Evolutionary conservation across 148 eudicot species (phyloP).

Genomic region (Rhododendron ovatum): DNA sequence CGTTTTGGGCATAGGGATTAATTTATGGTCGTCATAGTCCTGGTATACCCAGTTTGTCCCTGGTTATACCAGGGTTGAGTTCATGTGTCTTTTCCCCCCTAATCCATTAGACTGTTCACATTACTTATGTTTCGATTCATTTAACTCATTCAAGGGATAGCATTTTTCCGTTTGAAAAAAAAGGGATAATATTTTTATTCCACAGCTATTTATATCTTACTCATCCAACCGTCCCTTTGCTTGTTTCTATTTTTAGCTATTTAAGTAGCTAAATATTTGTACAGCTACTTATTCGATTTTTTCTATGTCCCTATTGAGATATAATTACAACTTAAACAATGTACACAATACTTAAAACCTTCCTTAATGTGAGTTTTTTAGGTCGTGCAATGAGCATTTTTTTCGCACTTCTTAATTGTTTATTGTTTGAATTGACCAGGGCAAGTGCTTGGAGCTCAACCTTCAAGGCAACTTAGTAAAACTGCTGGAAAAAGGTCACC

Average conservation of each 20-base stretch:
- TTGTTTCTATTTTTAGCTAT: not conserved
- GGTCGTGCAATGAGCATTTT: not conserved
- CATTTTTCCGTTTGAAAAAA: not conserved
- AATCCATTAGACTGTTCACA: not conserved
- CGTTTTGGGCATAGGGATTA: not conserved
- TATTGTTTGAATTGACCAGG: constrained; percentile 28
- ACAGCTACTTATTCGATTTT: not conserved
- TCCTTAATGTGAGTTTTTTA: not conserved
- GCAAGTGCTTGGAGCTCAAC: constrained; percentile 41
- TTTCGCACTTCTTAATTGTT: not conserved
- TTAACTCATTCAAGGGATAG: not conserved
- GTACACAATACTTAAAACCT: not conserved
- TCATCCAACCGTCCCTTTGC: not conserved
- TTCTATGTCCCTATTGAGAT: not conserved
- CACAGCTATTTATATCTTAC: not conserved
- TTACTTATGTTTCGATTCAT: not conserved
- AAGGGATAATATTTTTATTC: not conserved
- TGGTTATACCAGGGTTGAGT: not conserved
- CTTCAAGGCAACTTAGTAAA: constrained; percentile 33
- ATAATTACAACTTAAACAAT: not conserved
- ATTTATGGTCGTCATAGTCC: not conserved
- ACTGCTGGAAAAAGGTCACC: constrained; percentile 41
- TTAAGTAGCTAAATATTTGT: not conserved
- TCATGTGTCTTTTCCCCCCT: not conserved
- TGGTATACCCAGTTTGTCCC: not conserved